Conservation (phyloP, 2,329 filamentous ascomycete species). For the Exserohilum turcica region DNA sequence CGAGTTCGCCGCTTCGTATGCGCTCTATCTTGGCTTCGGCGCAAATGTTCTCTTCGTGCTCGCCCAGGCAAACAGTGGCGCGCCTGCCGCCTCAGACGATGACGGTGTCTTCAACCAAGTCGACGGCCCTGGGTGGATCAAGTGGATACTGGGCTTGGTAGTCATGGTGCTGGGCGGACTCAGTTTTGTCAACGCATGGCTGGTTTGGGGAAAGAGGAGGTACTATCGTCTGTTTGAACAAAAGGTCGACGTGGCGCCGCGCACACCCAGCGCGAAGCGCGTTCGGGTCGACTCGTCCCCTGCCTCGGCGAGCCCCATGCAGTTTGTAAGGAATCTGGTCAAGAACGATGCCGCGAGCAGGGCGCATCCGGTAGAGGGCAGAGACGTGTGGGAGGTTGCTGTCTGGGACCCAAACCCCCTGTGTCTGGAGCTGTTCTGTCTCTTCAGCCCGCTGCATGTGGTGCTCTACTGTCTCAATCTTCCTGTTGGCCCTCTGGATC, state of each 20-base stretch:
- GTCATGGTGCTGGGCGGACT: conserved; percentile 71
- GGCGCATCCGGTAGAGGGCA: conserved; percentile 78
- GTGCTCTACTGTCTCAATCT: conserved; percentile 87
- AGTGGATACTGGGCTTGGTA: conserved; percentile 68
- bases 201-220: conserved; percentile 79
- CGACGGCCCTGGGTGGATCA: conserved; percentile 64
- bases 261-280: conserved; percentile 83
- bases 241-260: conserved; percentile 74
- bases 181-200: conserved; percentile 77
- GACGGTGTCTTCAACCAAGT: conserved; percentile 81
- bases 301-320: conserved; percentile 75
- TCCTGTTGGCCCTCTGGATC: conserved; percentile 75
- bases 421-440: conserved; percentile 78
- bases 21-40: conserved; percentile 73
- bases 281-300: conserved; percentile 88
- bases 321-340: conserved; percentile 71
- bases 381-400: conserved; percentile 92
- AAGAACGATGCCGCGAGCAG: conserved; percentile 76
- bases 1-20: conserved; percentile 72
- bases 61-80: conserved; percentile 75
- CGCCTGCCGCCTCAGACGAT: conserved; percentile 54
- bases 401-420: conserved; percentile 93
- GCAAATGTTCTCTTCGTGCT: conserved; percentile 83
- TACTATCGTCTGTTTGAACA: conserved; percentile 92
- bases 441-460: conserved; percentile 94